A percentile compares a stretch with the other conserved stretches of the same genome.
Conservation (phyloP, 192 early-diverging fungal genomes). For the Cetraspora pellucida region DNA sequence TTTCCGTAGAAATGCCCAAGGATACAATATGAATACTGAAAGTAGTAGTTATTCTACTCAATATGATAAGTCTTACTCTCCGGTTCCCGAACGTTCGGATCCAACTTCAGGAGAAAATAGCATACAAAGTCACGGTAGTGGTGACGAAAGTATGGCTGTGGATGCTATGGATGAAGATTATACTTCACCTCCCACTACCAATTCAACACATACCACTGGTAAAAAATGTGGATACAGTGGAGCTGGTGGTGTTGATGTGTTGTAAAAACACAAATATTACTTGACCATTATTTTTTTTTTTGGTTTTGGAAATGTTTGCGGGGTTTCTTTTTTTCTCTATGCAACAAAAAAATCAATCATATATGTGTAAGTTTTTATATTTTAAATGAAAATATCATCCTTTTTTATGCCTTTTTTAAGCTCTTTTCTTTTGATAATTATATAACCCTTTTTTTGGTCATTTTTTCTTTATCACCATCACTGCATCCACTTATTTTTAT, state of each 20-base stretch:
- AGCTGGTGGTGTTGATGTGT: conserved; percentile 33
- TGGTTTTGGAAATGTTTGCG: conserved; percentile 26
- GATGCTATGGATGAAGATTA: conserved; percentile 7
- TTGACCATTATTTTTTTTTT: conserved; percentile 45
- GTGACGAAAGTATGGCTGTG: conserved; percentile 19
- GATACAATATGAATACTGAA: conserved; percentile 43
- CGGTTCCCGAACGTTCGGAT: neutral
- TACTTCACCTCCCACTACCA: neutral
- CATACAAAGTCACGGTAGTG: neutral
- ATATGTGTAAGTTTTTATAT: conserved; percentile 5
- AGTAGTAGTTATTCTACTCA: too few species aligned
- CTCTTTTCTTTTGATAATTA: too few species aligned
- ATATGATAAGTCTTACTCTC: neutral
- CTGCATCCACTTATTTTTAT: too few species aligned
- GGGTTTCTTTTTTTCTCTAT: neutral
- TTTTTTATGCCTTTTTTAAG: neutral
- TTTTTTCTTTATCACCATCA: too few species aligned
- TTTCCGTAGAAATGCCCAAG: conserved; percentile 62
- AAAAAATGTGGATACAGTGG: conserved; percentile 31
- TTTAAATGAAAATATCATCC: neutral
- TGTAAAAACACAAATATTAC: conserved; percentile 33
- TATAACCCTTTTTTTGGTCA: too few species aligned
- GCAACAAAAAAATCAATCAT: neutral
- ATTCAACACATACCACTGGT: neutral
- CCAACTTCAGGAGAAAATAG: neutral